Base-by-base conservation (phyloP, 2,329 filamentous ascomycete genomes). In the Cadophora gregata region DNA sequence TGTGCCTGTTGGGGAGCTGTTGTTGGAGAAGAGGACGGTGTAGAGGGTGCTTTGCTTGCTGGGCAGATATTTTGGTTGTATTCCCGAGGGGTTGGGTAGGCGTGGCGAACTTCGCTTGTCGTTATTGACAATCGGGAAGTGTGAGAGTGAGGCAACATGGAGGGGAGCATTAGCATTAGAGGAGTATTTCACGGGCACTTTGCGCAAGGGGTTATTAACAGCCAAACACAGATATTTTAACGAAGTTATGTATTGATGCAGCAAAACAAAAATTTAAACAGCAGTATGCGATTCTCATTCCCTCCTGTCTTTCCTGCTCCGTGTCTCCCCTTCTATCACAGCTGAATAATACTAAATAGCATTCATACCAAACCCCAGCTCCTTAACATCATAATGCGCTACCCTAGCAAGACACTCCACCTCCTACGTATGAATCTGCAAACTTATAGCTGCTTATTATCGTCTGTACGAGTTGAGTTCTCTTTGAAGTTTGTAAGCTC, bases 301-400 rank as follows among this genome's bases (percentile, higher is more conserved):
- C 27, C 25, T 29, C 25, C 14, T 42, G 10, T 8, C 31, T 24
- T 31, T n/a, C n/a, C n/a, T n/a, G n/a, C 31, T 16, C n/a, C 19
- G 19, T n/a, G 7, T 42, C 36, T 42, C 33, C 10, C 50, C 6
- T 2, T 42, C 38, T 42, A n/a, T 31, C 50, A n/a, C 31, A 7
- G 4, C 29, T 55, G 24, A 93, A 79, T 96, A 91, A 78, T 96
- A 96, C 93, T 93, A 97, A 70, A 96, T 93, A n/a, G 93, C 93
- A 80, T 97, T 97, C 93, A 97, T 97, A 1, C 93, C 93, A 77
- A 97, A 97, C 1, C 93, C 93, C n/a, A 91, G 92, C 81, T 96
- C 93, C 6, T 89, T 88, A 45, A 96, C 89, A 72, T 92, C 88
- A 69, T 92, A 82, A 69, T 91, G 84, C 19, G 93, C 93, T 8